phyloP scores from a whole-genome alignment of 208 protist species.

The Leishmania tropica region DNA sequence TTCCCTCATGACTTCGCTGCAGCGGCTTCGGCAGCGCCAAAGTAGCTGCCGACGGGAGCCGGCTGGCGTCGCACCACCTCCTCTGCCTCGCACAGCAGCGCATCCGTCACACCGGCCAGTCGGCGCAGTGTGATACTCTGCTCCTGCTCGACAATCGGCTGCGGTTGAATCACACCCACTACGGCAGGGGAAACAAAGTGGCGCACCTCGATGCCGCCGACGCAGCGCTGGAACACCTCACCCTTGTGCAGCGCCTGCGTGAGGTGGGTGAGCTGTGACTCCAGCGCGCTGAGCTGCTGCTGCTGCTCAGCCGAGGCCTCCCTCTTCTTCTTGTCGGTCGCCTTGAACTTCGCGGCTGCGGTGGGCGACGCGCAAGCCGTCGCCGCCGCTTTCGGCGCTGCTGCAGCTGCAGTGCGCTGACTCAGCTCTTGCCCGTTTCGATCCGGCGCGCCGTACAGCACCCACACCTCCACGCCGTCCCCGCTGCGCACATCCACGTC shows the following conservation, averaged over 20 bases:
- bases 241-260: constrained; percentile 28
- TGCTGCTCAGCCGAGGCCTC: constrained; percentile 13
- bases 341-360: constrained; percentile 2
- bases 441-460: constrained; percentile 81
- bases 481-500: constrained; percentile 42
- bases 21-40: constrained; percentile 21
- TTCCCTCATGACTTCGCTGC: neutral
- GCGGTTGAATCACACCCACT: constrained; percentile 54
- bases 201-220: constrained; percentile 75
- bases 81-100: constrained; percentile 39
- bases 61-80: constrained; percentile 30
- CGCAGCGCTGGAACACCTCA: constrained; percentile 59
- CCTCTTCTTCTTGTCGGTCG: constrained; percentile 30
- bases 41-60: constrained; percentile 58
- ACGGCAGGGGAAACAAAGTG: constrained; percentile 41
- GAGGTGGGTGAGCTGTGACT: constrained; percentile 23
- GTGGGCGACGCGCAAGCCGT: neutral
- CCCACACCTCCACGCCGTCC: constrained; percentile 70
- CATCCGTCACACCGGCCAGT: constrained; percentile 64
- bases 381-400: neutral
- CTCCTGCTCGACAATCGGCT: constrained; percentile 62
- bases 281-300: constrained; percentile 4
- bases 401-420: constrained; percentile 28
- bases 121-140: constrained; percentile 50
- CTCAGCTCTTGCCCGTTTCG: constrained; percentile 65